A percentile compares a stretch with the other conserved stretches of the same genome.
phyloP scores from a whole-genome alignment of 805 yeast genomes.

The Yamadazyma akitaensis region DNA sequence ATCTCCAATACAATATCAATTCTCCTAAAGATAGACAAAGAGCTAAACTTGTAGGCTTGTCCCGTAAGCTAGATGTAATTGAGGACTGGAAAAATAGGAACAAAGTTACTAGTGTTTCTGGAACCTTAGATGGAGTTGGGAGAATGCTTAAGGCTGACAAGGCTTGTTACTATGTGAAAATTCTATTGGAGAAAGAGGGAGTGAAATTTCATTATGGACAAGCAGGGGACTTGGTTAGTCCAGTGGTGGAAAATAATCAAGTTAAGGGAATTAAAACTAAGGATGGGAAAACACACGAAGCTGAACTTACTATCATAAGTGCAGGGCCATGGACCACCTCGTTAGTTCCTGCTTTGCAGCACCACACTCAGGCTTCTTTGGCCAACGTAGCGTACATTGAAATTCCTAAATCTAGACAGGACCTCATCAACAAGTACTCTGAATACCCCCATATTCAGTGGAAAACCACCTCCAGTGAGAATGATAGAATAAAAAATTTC shows the following conservation, averaged over 20 bases:
- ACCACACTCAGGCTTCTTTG: slow-evolving; percentile 33
- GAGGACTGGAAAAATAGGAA: slow-evolving; percentile 3
- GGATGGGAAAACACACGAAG: slow-evolving; percentile 22
- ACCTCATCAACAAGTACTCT: slow-evolving; percentile 28
- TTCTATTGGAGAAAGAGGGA: slow-evolving; percentile 23
- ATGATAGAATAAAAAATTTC: slow-evolving; percentile 6
- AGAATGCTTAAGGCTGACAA: slow-evolving; percentile 34
- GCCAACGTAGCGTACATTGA: slow-evolving; percentile 34
- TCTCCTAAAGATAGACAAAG: slow-evolving; percentile 24
- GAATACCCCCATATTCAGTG: slow-evolving; percentile 30
- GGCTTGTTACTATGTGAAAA: slow-evolving; percentile 27
- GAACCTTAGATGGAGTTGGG: slow-evolving; percentile 17
- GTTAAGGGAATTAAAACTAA: slow-evolving; percentile 19
- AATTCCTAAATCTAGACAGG: slow-evolving; percentile 31
- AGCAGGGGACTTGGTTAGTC: slow-evolving; percentile 16
- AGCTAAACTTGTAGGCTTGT: slow-evolving; percentile 27
- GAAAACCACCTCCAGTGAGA: slow-evolving; percentile 17
- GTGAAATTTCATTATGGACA: slow-evolving; percentile 30
- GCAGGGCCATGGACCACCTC: slow-evolving; percentile 29
- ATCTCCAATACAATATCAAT: slow-evolving; percentile 27
- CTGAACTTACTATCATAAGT: slow-evolving; percentile 22
- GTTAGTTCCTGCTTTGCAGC: slow-evolving; percentile 31
- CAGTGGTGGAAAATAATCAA: background rate
- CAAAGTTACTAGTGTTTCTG: background rate
- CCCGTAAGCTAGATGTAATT: slow-evolving; percentile 19